These are phyloP conservation scores for Vigna angularis DNA, from an alignment of 306 rosid genomes.

Conservation along the genomic window DNA sequence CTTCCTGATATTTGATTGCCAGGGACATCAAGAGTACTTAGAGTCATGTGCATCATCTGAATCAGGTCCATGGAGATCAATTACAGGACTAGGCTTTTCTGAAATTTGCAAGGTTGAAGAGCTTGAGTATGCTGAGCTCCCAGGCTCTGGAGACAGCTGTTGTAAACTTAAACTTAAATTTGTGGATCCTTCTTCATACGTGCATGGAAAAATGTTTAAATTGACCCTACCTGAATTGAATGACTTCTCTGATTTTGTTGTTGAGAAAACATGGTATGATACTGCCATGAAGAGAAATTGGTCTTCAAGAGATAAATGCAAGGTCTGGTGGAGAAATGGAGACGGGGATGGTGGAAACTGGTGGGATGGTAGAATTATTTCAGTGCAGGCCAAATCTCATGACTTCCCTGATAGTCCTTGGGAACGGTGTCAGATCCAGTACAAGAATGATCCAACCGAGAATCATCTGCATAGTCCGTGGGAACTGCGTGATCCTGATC, in stretches of 20 bases:
- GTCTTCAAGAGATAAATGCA: constrained; percentile 73
- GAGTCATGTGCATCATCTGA: constrained; percentile 41
- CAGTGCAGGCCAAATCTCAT: constrained; percentile 57
- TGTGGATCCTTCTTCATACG: constrained; percentile 64
- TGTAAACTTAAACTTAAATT: constrained; percentile 71
- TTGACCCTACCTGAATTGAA: constrained; percentile 76
- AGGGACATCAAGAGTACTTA: constrained; percentile 84
- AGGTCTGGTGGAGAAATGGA: constrained; percentile 82
- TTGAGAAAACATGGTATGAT: constrained; percentile 83
- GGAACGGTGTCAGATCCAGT: constrained; percentile 67
- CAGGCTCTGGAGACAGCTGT: constrained; percentile 92
- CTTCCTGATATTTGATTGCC: constrained; percentile 44
- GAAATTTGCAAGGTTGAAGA: constrained; percentile 81
- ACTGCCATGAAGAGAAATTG: constrained; percentile 72
- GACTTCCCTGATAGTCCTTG: constrained; percentile 92
- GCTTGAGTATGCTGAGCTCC: constrained; percentile 62
- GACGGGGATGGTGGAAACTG: constrained; percentile 66
- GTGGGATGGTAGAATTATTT: constrained; percentile 73
- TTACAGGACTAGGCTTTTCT: constrained; percentile 54
- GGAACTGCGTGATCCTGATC: constrained; percentile 76
- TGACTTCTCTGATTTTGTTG: constrained; percentile 78
- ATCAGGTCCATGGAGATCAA: constrained; percentile 61
- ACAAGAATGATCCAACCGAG: constrained; percentile 57
- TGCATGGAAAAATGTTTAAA: constrained; percentile 52
- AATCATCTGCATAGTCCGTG: constrained; percentile 80